These are phyloP conservation scores for Kodamaea leandrae DNA, from an alignment of 805 yeast species.

Conservation along the genomic window DNA sequence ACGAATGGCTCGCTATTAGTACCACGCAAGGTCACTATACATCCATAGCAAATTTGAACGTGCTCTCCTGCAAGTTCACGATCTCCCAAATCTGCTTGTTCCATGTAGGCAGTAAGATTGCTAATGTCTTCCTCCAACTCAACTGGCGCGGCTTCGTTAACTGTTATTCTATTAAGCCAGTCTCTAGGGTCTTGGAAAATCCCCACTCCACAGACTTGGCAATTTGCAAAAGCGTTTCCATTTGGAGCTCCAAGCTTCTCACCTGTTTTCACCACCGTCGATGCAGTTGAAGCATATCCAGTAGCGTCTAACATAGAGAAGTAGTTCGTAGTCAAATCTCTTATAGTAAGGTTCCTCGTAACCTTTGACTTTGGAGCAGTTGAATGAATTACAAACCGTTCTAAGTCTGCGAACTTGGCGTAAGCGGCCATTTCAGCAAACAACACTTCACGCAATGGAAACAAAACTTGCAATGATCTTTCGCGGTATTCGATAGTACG, in stretches of 20 bases:
- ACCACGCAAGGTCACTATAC: constrained; percentile 59
- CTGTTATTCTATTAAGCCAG: constrained; percentile 73
- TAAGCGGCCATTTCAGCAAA: constrained; percentile 65
- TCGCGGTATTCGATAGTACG: constrained; percentile 29
- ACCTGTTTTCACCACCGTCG: constrained; percentile 90
- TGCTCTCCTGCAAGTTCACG: constrained; percentile 17
- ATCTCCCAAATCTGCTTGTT: constrained; percentile 1
- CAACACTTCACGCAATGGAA: constrained; percentile 77
- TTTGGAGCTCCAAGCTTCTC: constrained; percentile 62
- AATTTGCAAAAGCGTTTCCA: constrained; percentile 24
- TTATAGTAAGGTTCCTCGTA: constrained; percentile 73
- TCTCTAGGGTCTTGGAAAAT: constrained; percentile 56
- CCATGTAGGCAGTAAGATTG: constrained; percentile 21
- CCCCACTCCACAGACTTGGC: constrained; percentile 56
- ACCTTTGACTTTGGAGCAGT: constrained; percentile 34
- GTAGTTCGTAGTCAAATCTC: constrained; percentile 73
- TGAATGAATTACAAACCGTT: constrained; percentile 23
- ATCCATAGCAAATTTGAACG: constrained; percentile 69
- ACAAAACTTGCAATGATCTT: constrained; percentile 45
- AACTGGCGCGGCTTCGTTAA: constrained; percentile 50
- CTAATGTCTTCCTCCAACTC: constrained; percentile 37
- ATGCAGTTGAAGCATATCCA: constrained; percentile 83
- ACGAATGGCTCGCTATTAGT: constrained; percentile 26
- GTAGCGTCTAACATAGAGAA: constrained; percentile 64
- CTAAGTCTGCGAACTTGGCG: constrained; percentile 40